Evolutionary conservation across 306 rosid genomes (phyloP).

Genomic region (Rosa multiflora): DNA sequence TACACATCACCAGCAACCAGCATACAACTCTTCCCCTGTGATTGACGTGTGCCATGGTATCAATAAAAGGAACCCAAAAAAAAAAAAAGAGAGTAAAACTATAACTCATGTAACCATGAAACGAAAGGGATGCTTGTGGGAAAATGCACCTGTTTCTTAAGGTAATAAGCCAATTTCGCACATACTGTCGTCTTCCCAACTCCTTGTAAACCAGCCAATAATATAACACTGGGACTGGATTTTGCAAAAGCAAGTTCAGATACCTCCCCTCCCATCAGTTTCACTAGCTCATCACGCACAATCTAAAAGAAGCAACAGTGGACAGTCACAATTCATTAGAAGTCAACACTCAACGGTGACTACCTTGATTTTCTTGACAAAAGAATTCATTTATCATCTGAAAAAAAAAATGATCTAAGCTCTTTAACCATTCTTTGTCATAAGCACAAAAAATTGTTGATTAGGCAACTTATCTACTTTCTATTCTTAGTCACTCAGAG

Average conservation of each 20-base stretch:
- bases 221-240: conserved; percentile 79
- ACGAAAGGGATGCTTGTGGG: conserved; percentile 21
- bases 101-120: conserved; percentile 1
- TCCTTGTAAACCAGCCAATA: conserved; percentile 98
- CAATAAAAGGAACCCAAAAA: conserved; percentile 20
- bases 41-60: conserved; percentile 20
- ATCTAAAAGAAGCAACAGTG: conserved; percentile 54
- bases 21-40: conserved; percentile 96
- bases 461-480: not conserved
- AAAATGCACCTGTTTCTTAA: conserved; percentile 76
- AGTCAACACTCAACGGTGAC: conserved; percentile 16
- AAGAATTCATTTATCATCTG: not conserved
- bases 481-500: not conserved
- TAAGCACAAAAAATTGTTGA: not conserved
- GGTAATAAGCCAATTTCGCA: conserved; percentile 87
- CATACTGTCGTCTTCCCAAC: conserved; percentile 99
- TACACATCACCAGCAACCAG: conserved; percentile 95
- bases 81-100: not conserved
- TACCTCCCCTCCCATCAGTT: conserved; percentile 97
- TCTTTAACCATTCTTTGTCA: not conserved
- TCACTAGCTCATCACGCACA: conserved; percentile 88
- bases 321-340: conserved; percentile 11
- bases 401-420: not conserved
- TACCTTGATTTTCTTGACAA: conserved; percentile 3
- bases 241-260: conserved; percentile 77